These are phyloP conservation scores for Cenchrus purpureus DNA, from an alignment of 176 grass and related monocot species.

Conservation along the genomic window DNA sequence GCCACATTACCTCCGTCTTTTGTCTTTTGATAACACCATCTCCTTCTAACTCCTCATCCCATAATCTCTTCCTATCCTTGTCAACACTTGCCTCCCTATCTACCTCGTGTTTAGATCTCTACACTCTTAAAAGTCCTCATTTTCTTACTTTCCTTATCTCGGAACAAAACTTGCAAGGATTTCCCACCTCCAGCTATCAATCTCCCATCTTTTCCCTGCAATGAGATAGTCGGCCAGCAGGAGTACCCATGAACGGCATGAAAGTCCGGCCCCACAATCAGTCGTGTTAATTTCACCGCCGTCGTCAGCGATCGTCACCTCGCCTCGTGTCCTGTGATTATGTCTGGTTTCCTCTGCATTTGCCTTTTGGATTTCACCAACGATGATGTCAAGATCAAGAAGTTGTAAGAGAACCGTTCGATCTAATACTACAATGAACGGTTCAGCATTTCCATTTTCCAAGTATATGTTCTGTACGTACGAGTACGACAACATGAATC, in stretches of 20 bases:
- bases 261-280: not conserved
- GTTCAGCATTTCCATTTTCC: not conserved
- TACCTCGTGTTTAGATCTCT: too few species aligned
- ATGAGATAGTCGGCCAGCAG: slow-evolving; percentile 36
- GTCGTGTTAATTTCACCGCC: slow-evolving; percentile 9
- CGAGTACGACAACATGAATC: not conserved
- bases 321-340: not conserved
- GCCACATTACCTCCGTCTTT: too few species aligned
- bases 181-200: too few species aligned
- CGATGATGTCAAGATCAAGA: not conserved
- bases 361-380: not conserved
- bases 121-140: too few species aligned
- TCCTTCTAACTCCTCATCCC: too few species aligned
- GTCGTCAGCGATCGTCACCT: not conserved
- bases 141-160: too few species aligned
- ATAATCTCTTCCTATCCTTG: too few species aligned
- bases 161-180: too few species aligned
- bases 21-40: too few species aligned
- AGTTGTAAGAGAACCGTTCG: slow-evolving; percentile 11
- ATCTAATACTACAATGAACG: slow-evolving; percentile 8
- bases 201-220: too few species aligned
- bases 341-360: slow-evolving; percentile 23
- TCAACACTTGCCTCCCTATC: too few species aligned
- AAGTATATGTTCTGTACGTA: not conserved
- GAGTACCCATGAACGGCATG: slow-evolving; percentile 49